A percentile compares a stretch with the other conserved stretches of the same genome.
Conservation (phyloP, 257 asterid genomes). For the Scutellaria barbata region DNA sequence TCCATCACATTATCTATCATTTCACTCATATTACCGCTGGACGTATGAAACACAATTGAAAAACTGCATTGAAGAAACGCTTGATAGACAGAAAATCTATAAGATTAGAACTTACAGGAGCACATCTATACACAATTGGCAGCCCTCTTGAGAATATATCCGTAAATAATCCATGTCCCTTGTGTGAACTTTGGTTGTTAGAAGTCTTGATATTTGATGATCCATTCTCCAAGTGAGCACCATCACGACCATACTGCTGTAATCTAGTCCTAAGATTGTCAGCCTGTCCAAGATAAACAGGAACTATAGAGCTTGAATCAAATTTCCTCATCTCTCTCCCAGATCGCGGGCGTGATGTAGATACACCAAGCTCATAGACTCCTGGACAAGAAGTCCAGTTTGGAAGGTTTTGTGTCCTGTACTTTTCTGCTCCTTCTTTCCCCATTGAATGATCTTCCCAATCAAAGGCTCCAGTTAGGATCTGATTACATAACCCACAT, state of each 20-base stretch:
- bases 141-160: constrained; percentile 69
- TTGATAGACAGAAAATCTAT: constrained; percentile 11
- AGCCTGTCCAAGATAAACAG: constrained; percentile 92
- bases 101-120: constrained; percentile 69
- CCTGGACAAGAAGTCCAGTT: constrained; percentile 73
- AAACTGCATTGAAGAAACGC: neutral
- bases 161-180: constrained; percentile 57
- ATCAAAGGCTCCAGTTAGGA: constrained; percentile 73
- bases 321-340: constrained; percentile 51
- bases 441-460: constrained; percentile 74
- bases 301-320: constrained; percentile 57
- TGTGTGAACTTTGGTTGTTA: constrained; percentile 24
- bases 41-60: neutral
- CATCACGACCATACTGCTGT: constrained; percentile 95
- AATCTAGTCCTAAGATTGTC: constrained; percentile 83
- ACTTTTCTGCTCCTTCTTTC: constrained; percentile 78
- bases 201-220: constrained; percentile 33
- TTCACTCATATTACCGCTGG: neutral
- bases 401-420: constrained; percentile 84
- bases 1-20: neutral
- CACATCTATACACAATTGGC: constrained; percentile 82
- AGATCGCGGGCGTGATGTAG: constrained; percentile 37
- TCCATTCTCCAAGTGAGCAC: constrained; percentile 81
- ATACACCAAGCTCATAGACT: constrained; percentile 84
- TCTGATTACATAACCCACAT: constrained; percentile 47